Conservation (phyloP, 2,329 filamentous ascomycete genomes). For the Graphium sp. region DNA sequence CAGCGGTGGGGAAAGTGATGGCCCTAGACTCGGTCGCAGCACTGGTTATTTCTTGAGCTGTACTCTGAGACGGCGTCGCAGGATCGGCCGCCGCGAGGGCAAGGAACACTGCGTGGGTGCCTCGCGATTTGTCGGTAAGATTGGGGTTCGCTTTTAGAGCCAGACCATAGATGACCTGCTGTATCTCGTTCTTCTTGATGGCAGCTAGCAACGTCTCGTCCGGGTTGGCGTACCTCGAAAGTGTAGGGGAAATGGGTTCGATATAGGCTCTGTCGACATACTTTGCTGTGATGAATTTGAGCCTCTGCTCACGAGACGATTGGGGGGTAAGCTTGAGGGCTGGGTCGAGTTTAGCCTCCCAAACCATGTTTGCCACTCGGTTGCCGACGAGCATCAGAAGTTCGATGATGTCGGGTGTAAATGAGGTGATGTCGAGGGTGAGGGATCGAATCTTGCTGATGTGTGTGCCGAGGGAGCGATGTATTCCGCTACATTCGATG, state of each 20-base stretch:
- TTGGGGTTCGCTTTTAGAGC: constrained; percentile 81
- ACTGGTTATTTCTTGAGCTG: too few relatives aligned
- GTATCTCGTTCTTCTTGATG: constrained; percentile 92
- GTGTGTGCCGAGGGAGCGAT: constrained; percentile 88
- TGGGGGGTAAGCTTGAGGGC: constrained; percentile 56
- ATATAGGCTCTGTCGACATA: constrained; percentile 78
- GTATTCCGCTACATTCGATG: constrained; percentile 95
- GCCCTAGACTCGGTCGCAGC: constrained; percentile 29
- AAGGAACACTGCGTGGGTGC: constrained; percentile 78
- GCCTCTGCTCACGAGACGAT: constrained; percentile 72
- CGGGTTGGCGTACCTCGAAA: constrained; percentile 60
- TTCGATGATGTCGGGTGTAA: constrained; percentile 93
- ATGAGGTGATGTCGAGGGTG: constrained; percentile 88
- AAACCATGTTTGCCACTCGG: constrained; percentile 88
- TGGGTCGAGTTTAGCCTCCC: constrained; percentile 73
- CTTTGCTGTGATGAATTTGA: constrained; percentile 92
- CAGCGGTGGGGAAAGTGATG: constrained; percentile 72
- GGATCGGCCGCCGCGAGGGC: constrained; percentile 88
- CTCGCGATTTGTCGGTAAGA: constrained; percentile 65
- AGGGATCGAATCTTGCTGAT: constrained; percentile 95
- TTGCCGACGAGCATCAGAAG: constrained; percentile 84
- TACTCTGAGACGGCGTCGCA: constrained; percentile 52
- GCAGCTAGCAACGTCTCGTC: constrained; percentile 83
- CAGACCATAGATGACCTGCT: constrained; percentile 79
- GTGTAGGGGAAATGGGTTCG: constrained; percentile 55